Conservation (phyloP, 2,329 filamentous ascomycete genomes). For the Penicillium sp. region DNA sequence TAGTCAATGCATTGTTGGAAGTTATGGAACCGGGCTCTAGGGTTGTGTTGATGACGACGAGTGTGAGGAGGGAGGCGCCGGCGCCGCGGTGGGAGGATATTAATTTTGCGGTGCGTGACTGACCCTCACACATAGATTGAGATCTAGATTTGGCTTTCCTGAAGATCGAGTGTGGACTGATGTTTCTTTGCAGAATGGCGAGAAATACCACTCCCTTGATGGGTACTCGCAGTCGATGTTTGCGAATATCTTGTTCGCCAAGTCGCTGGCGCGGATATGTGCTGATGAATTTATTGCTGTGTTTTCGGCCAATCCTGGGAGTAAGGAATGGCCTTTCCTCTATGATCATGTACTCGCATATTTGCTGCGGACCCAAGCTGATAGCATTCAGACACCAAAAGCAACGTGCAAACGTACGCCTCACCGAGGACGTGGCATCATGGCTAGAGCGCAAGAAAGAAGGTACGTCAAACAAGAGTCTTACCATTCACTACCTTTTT, state of each 20-base stretch:
- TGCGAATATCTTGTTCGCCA: slow-evolving; percentile 30
- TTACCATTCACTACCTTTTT: too few relatives aligned
- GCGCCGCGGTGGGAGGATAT: slow-evolving; percentile 25
- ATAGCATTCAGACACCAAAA: slow-evolving; percentile 22
- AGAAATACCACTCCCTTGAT: slow-evolving; percentile 29
- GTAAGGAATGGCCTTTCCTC: slow-evolving; percentile 16
- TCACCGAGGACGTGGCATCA: slow-evolving; percentile 22
- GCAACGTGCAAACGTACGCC: slow-evolving; percentile 26
- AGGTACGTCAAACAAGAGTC: slow-evolving; percentile 10
- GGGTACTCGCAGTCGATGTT: slow-evolving; percentile 31
- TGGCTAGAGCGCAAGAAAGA: slow-evolving; percentile 31
- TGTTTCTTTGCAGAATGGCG: slow-evolving; percentile 20
- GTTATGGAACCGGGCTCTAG: slow-evolving; percentile 15
- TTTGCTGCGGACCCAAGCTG: background rate
- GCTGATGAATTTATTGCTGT: slow-evolving; percentile 15
- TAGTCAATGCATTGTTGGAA: slow-evolving; percentile 24
- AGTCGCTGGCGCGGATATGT: slow-evolving; percentile 22
- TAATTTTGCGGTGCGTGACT: slow-evolving; percentile 24
- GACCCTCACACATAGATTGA: too few relatives aligned
- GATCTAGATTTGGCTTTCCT: too few relatives aligned
- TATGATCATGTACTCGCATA: background rate
- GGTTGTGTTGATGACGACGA: slow-evolving; percentile 27
- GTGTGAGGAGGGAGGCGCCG: slow-evolving; percentile 23
- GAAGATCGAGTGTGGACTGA: too few relatives aligned
- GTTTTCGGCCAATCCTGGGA: slow-evolving; percentile 32